Base-by-base conservation (phyloP, 1,139 yeast species). In the Kodamaea plutei region DNA sequence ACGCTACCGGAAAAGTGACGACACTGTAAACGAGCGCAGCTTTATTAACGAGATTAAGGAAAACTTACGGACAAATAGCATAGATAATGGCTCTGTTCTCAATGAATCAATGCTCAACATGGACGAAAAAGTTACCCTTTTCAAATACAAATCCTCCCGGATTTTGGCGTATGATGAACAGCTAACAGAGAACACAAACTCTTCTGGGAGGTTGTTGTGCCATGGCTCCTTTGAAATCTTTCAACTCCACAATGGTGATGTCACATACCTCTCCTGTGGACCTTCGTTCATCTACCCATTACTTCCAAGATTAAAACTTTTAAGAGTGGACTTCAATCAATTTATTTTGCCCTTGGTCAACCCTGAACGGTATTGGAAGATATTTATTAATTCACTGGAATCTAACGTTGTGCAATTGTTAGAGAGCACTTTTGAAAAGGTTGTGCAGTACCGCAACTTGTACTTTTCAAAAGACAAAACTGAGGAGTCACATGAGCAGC, bases 331-430 rank as follows among this genome's bases (percentile, higher is more conserved):
- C 19, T 46, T 50, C 28, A 67, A 69, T 40, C 78, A 76, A 38
- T 80, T 79, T 44, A 64, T 82, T 2, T 48, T 83, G 19, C 84
- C 88, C 1, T 63, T 82, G 40, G 75, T 76, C 7, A 79, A 79
- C 41, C 89, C 89, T 0, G 81, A 79, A 36, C 58, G 88, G 42
- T 82, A 77, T 52, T 82, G 89, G 89, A 69, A 76, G 36, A 69
- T 82, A 2, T 65, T 65, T 20, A 50, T 81, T 4, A 63, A 62
- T 29, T 51, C 73, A 0, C 58, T 52, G 3, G 68, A 69, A 32
- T 38, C 40, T 0, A 37, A 46, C 5, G 55, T 56, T 1, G 47
- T 75, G 8, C 45, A 47, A 9, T 42, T 45, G 6, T 52, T 76
- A 36, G 77, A 68, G 40, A 31, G 28, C 2, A 55, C 65, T 1